Conservation (phyloP, 2,329 filamentous ascomycete genomes). For the Trichoderma sp. region DNA sequence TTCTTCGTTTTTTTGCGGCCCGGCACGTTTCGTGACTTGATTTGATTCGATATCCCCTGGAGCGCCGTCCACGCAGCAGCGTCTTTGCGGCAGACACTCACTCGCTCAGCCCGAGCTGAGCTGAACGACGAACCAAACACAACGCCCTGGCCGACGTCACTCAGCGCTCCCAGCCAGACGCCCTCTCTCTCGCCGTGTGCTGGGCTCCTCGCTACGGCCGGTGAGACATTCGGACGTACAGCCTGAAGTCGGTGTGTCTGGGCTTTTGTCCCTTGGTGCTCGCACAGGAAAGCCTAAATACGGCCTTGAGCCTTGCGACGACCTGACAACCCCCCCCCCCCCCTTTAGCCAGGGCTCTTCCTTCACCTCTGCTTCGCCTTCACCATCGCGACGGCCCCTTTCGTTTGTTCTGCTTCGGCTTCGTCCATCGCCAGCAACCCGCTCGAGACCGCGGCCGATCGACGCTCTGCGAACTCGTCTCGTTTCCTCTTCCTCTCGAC, state of each 20-base stretch:
- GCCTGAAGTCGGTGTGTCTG: slow-evolving; percentile 18
- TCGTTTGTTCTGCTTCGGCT: not conserved
- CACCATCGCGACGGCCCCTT: not conserved
- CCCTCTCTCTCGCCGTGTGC: not conserved
- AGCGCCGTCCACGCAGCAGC: not conserved
- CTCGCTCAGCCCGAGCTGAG: not conserved
- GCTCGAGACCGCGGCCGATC: slow-evolving; percentile 3
- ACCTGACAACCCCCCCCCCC: slow-evolving; percentile 1
- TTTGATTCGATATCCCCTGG: not conserved
- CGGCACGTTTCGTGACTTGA: not conserved
- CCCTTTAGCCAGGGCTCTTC: slow-evolving; percentile 11
- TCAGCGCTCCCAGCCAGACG: not conserved
- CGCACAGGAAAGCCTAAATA: slow-evolving; percentile 3
- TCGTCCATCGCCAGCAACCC: not conserved
- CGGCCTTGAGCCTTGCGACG: slow-evolving; percentile 3
- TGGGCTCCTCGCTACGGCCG: slow-evolving; percentile 5
- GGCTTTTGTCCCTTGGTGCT: slow-evolving; percentile 1
- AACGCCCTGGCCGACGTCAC: slow-evolving; percentile 15
- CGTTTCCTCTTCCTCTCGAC: not conserved
- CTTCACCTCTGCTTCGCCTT: slow-evolving; percentile 7
- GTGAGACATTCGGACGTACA: slow-evolving; percentile 15
- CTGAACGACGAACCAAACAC: slow-evolving; percentile 1
- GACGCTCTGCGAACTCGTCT: not conserved
- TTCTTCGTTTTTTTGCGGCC: not conserved
- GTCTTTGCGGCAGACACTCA: not conserved